Base-by-base conservation (phyloP, 352 stramenopile genomes). In the Phytophthora podocarpi region DNA sequence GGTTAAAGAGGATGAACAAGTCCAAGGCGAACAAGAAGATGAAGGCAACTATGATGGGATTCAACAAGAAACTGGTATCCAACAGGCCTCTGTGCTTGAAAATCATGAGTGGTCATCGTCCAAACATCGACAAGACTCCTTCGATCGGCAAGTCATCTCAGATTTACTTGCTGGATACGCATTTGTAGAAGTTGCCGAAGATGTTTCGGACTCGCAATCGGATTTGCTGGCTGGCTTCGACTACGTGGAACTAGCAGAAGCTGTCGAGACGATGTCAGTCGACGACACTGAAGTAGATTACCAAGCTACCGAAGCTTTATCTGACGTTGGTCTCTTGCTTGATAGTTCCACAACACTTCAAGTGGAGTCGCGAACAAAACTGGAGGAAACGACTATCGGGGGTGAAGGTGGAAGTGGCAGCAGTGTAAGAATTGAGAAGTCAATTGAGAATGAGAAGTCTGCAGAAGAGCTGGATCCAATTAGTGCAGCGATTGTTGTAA, bases 151-250 rank as follows among this genome's bases (percentile, higher is more conserved):
- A 50, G 23, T 27, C 10, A 3, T 6, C 8, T 21, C 30, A 15
- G 47, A 79, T 50, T 47, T 79, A 35, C 52, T 81, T 10, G 51
- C 30, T 8, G 49, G 13, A 5, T 83, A 75, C 43, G 57, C 47
- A 12, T 67, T 52, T 51, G 37, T 70, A 2, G 73, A 82, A 57
- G 27, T 27, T 16, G 59, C 43, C 27, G 58, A 79, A 23, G 2
- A 6, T 48, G 27, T 32, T 50, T 46, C 26, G 6, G 16, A 23
- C 9, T 11, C 10, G 4, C 27, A 57, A 16, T 11, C 9, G 10
- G 39, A 64, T 27, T 12, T 69, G 9, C 15, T 69, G 7, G 26
- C 24, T 26, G 50, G 39, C 16, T 69, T 59, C 10, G 60, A 64
- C 39, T 66, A 61, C 39, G 48, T 66, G 21, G 62, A 70, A 54